phyloP scores from a whole-genome alignment of 441 rosid genomes.

The Gossypium davidsonii region DNA sequence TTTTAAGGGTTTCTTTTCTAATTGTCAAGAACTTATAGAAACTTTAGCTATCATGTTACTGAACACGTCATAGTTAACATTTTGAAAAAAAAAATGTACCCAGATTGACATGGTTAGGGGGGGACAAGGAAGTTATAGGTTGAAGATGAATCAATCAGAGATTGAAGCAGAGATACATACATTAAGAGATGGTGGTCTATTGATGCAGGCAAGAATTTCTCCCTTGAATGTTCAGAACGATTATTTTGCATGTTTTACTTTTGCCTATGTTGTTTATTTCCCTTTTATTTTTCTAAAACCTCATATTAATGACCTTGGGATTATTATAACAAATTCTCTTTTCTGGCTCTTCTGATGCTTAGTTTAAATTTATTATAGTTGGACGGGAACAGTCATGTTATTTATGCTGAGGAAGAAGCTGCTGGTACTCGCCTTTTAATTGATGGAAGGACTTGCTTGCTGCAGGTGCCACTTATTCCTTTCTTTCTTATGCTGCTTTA shows the following conservation, averaged over 20 bases:
- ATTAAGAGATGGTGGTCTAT: slow-evolving; percentile 95
- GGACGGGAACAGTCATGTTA: slow-evolving; percentile 99
- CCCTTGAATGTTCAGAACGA: background rate
- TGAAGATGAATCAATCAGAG: slow-evolving; percentile 88
- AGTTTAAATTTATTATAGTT: slow-evolving; percentile 45
- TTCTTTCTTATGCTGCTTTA: background rate
- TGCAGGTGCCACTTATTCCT: slow-evolving; percentile 50
- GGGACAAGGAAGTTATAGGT: slow-evolving; percentile 89
- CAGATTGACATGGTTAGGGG: slow-evolving; percentile 96
- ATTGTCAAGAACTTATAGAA: slow-evolving; percentile 10
- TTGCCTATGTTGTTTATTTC: background rate
- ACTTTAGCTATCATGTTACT: slow-evolving; percentile 12
- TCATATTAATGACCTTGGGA: background rate
- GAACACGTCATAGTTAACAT: slow-evolving; percentile 17
- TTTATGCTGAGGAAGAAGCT: slow-evolving; percentile 99
- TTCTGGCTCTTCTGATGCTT: slow-evolving; percentile 8
- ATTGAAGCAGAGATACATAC: slow-evolving; percentile 98
- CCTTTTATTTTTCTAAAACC: background rate
- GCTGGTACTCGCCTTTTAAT: slow-evolving; percentile 99
- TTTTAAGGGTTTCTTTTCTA: slow-evolving; percentile 8
- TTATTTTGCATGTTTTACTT: slow-evolving; percentile 10
- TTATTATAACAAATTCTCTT: background rate
- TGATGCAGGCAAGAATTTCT: slow-evolving; percentile 88
- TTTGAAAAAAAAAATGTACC: slow-evolving; percentile 19
- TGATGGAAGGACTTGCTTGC: slow-evolving; percentile 99